Base-by-base conservation (phyloP, 2,329 filamentous ascomycete species). In the Lasiodiplodia hormozganensis region DNA sequence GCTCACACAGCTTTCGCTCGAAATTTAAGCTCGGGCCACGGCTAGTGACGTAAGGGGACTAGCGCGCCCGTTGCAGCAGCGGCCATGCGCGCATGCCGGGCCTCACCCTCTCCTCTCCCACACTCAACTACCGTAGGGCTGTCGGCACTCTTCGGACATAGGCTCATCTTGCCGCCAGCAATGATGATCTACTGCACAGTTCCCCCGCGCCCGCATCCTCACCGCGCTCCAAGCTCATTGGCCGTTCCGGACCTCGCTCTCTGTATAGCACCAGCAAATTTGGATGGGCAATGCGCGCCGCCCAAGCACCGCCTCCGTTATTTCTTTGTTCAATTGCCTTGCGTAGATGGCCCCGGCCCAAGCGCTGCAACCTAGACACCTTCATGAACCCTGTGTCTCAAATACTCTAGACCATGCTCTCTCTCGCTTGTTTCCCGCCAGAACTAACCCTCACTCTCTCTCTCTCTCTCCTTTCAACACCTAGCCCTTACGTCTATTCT, bases 1-100 rank as follows among this genome's bases (percentile, higher is more conserved):
- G 57, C 56, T 53, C 38, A 16, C 38, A 21, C 49, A 65, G 65
- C 65, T 68, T 58, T 28, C 28, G 28, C 28, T 54, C 67, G 67
- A 68, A 68, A 68, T 49, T 64, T 65, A 38, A 51, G 67, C 67
- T 62, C 31, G 49, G 54, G 47, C 65, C 40, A 16, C 23, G 18
- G 38, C 67, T 64, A 64, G 52, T 14, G 58, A 51, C 14, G 25
- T 36, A 57, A 31, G 21, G 51, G 25, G n/a, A 34, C 58, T 68
- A 68, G 66, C 25, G 65, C 28, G 28, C 18, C 52, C 21, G 25
- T 54, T 18, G 28, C 34, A 38, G 60, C 60, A 36, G 38, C 43
- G 8, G 18, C 18, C 28, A 52, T 36, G 40, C 31, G 57, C 57
- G 57, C 57, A 16, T 47, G 43, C 47, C 21, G 40, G 40, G 21